Evolutionary conservation across 768 basidiomycete genomes (phyloP).

Genomic region (Russula dissimulans): DNA sequence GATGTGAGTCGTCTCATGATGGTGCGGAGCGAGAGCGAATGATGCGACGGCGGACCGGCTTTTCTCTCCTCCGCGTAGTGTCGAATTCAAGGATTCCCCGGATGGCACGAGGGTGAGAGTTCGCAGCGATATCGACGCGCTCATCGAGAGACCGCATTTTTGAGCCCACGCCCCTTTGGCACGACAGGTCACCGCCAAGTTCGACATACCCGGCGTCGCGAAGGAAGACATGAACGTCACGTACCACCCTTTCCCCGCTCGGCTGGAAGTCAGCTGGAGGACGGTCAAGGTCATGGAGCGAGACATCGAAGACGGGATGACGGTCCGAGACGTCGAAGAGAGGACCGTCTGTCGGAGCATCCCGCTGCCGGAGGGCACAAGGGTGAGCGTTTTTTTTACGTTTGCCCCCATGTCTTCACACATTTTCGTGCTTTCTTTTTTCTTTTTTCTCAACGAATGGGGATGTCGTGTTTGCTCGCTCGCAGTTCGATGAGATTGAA

Average conservation of each 20-base stretch:
- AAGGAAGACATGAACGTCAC: conserved; percentile 73
- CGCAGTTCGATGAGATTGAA: conserved; percentile 67
- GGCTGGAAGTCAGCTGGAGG: conserved; percentile 60
- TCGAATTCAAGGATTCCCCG: conserved; percentile 59
- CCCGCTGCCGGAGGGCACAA: conserved; percentile 66
- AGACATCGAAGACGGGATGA: conserved; percentile 44
- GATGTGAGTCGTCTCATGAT: conserved; percentile 36
- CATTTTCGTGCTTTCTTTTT: not conserved
- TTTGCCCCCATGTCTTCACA: too few species aligned
- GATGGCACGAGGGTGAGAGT: conserved; percentile 48
- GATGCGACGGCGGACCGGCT: not conserved
- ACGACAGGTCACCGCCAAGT: conserved; percentile 50
- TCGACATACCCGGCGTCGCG: conserved; percentile 58
- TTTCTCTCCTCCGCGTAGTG: conserved; percentile 32
- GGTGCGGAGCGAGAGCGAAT: not conserved
- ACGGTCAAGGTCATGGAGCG: conserved; percentile 49
- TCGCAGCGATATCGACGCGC: conserved; percentile 13
- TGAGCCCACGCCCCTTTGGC: not conserved
- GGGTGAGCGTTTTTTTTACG: conserved; percentile 32
- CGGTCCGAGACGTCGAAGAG: conserved; percentile 56
- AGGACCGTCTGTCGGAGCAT: conserved; percentile 57
- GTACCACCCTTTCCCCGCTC: conserved; percentile 41
- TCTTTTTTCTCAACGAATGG: not conserved
- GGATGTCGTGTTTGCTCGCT: too few species aligned
- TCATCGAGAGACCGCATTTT: conserved; percentile 12